Base-by-base conservation (phyloP, 768 basidiomycete species). In the Mycena chlorophos region DNA sequence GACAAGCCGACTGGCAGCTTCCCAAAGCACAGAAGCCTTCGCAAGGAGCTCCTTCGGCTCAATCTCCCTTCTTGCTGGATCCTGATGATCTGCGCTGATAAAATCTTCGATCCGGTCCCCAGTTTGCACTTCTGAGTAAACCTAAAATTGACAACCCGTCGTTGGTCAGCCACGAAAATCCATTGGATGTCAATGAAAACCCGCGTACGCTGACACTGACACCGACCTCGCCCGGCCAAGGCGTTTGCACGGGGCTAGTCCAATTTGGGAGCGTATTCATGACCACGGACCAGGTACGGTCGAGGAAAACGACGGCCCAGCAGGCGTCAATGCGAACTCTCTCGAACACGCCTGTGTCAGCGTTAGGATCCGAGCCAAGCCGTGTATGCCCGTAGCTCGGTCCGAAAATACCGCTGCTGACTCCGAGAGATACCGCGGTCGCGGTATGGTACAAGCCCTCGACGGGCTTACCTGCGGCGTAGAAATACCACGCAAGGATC, bases 401-500 rank as follows among this genome's bases (percentile, higher is more conserved):
- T 49, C 30, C 69, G 65, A 34, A 78, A 69, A 42, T 68, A 67
- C 54, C 81, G 72, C 22, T 65, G 37, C 73, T 70, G 38, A 76
- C 56, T 1, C 65, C 62, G 5, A 73, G 69, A 0, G 75, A 72
- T 4, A 74, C 66, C 2, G 73, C 75, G 3, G 68, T 66, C 56
- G 72, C 46, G 63, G 78, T 57, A 69, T 82, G 74, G 56, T 74
- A 75, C 48, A 71, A 69, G 6, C 71, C 76, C 56, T 78, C 85
- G 6, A 84, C 67, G 16, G 74, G 64, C 20, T 82, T 72, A 22
- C 78, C 82, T 22, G 73, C 69, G 16, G 75, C 70, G 56, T 84
- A 81, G 65, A 86, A 81, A 61, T 81, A 86, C 51, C 75, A 74
- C 1, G 81, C 68, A 20, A 88, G 72, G 20, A 88, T 71, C 3